Base-by-base conservation (phyloP, 805 yeast genomes). In the Torulaspora delbrueckii region DNA sequence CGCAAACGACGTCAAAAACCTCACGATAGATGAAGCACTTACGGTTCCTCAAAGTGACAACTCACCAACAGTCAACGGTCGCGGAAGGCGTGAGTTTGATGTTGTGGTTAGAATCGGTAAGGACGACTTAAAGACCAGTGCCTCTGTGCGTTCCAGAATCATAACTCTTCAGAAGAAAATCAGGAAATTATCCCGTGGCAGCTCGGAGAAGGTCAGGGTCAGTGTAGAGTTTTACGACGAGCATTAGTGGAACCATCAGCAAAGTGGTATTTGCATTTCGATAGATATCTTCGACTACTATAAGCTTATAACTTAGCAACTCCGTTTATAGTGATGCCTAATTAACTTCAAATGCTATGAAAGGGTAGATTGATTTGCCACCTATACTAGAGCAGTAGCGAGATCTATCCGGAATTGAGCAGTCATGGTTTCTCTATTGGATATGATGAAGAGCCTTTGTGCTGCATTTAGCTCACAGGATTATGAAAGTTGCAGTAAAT, bases 371-470 rank as follows among this genome's bases (percentile, higher is more conserved):
- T 25, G 6, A 25, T 45, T 49, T 43, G 53, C 53, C 53, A 49
- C 53, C 50, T 40, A 19, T 18, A 27, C 10, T 13, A n/a, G 27
- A n/a, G 16, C 37, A 27, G 36, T 12, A 10, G 19, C 9, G 10
- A n/a, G 22, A 27, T n/a, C 19, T 8, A 28, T 13, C 12, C 5
- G 8, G 37, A 6, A 12, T 23, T 10, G 14, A 19, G 24, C 18
- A 26, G 22, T 14, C 14, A 68, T 69, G 72, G 62, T 68, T 2
- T 77, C 90, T 1, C 71, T 88, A 45, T 84, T 83, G 56, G 76
- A 77, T 51, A 72, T 86, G 44, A 84, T 95, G 1, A 76, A 78
- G 38, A 82, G 85, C 54, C 72, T 90, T 49, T 80, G 86, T 37
- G 66, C 70, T 35, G 74, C 82, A 19, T 91, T 82, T 58, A 81